Evolutionary conservation across 148 eudicot species (phyloP).

Genomic region (Selenicereus undatus): DNA sequence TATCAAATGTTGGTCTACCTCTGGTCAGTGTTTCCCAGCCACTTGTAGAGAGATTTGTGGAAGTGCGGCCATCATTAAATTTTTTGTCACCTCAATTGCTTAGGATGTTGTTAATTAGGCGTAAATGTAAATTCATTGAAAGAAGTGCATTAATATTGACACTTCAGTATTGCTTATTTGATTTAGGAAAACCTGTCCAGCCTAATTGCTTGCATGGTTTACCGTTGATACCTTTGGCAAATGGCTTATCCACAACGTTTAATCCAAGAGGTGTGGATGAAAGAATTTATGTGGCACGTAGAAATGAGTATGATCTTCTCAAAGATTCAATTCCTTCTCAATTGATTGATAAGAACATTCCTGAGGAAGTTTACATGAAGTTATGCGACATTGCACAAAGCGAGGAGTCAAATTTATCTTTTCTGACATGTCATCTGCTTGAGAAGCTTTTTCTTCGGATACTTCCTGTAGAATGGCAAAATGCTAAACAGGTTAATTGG

Average conservation of each 20-base stretch:
- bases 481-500: slow-evolving; percentile 84
- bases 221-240: slow-evolving; percentile 83
- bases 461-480: slow-evolving; percentile 86
- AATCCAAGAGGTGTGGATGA: slow-evolving; percentile 69
- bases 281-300: slow-evolving; percentile 65
- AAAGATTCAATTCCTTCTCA: slow-evolving; percentile 74
- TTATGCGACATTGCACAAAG: slow-evolving; percentile 70
- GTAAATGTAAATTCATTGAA: slow-evolving; percentile 73
- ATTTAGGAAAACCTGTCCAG: slow-evolving; percentile 50
- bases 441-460: slow-evolving; percentile 72
- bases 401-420: slow-evolving; percentile 71
- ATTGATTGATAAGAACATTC: slow-evolving; percentile 64
- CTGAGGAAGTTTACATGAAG: slow-evolving; percentile 63
- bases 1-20: slow-evolving; percentile 81
- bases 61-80: slow-evolving; percentile 74
- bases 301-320: slow-evolving; percentile 78
- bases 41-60: slow-evolving; percentile 74
- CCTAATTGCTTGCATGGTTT: slow-evolving; percentile 69
- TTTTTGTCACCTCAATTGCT: slow-evolving; percentile 88
- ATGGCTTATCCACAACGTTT: slow-evolving; percentile 68
- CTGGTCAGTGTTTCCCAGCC: slow-evolving; percentile 55
- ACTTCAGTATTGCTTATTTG: slow-evolving; percentile 89
- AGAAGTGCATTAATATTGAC: slow-evolving; percentile 62
- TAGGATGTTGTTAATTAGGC: slow-evolving; percentile 66
- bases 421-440: slow-evolving; percentile 70